Conservation (phyloP, 2,329 filamentous ascomycete genomes). For the Arthroderma sp. region DNA sequence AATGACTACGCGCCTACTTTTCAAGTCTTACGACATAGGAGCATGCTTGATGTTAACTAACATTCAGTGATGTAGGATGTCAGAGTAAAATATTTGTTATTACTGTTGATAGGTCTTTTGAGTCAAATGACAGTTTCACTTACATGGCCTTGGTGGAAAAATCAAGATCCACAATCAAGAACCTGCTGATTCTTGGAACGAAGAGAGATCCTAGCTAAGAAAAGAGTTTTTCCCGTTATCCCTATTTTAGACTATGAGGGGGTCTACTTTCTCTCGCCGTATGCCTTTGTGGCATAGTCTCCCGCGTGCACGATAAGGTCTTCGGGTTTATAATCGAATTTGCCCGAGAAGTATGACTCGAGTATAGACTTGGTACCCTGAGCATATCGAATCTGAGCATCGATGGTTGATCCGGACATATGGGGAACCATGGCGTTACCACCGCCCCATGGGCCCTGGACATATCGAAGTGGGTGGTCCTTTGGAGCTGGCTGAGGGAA, state of each 20-base stretch:
- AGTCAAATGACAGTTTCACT: not conserved
- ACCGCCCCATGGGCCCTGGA: constrained; percentile 88
- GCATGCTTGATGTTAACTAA: too few species aligned
- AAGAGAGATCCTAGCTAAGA: not conserved
- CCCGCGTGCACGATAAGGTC: constrained; percentile 84
- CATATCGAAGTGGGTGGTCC: constrained; percentile 85
- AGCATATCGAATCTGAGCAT: constrained; percentile 88
- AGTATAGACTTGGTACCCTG: constrained; percentile 81
- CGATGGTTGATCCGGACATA: constrained; percentile 98
- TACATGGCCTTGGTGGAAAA: not conserved
- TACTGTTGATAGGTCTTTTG: not conserved
- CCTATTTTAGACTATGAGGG: not conserved
- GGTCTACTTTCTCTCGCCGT: constrained; percentile 55
- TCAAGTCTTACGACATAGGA: not conserved
- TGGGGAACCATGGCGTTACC: constrained; percentile 98
- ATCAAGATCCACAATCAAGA: not conserved
- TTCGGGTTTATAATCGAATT: constrained; percentile 74
- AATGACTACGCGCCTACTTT: too few species aligned
- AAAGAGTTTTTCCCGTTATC: not conserved
- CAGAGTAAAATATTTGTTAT: not conserved
- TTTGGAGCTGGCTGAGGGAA: constrained; percentile 93
- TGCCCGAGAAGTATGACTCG: constrained; percentile 77
- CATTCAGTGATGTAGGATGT: not conserved
- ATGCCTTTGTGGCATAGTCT: constrained; percentile 90
- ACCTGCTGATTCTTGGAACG: not conserved